Evolutionary conservation across 75 land plant species (phyloP), one percentile per base, ranked within the genome.

Genomic region (Chamaecyparis obtusa): DNA sequence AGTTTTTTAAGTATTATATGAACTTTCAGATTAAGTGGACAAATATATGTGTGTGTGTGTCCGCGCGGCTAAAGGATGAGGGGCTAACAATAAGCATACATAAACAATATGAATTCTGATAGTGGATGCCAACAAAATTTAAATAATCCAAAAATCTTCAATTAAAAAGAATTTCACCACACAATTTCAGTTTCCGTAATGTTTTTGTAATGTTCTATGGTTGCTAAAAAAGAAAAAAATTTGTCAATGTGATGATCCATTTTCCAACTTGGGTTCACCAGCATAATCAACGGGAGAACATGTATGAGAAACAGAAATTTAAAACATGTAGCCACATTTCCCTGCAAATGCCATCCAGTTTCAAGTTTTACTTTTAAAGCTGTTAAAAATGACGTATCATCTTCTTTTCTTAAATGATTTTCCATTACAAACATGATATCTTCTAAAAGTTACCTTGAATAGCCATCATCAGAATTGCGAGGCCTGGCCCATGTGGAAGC

Each of bases 401-500:
- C 3, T 44, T 80, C 14, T 44, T n/a, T 81, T 81, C 30, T 24
- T 4, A 81, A 24, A 27, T 81, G 48, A 81, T 81, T 81, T 39
- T 44, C 83, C 83, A 27, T 81, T 43, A 81, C 43, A 19, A 81
- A 39, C n/a, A 11, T 81, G 46, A 13, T 81, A 81, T 44, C 13
- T 44, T 27, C 8, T 80, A 41, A 8, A 88, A 30, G 36, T 75
- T 90, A 96, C 99, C 97, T 94, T 87, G 99, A 94, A 86, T 93
- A 86, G 3, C 95, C 95, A 91, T 95, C 95, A 89, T 93, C 95
- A 88, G 95, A 93, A 74, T 86, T 60, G 32, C 92, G 92, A 86
- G 95, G 89, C 49, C 91, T 94, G 36, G 98, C 98, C 99, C 98
- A 97, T 35, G 96, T 96, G 35, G 95, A 89, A 49, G 94, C 90